Percentiles rank a stretch among this genome's conserved stretches.
Evolutionary conservation across 1,284 basidiomycete genomes (phyloP).

Genomic region (Naganishia sp.): DNA sequence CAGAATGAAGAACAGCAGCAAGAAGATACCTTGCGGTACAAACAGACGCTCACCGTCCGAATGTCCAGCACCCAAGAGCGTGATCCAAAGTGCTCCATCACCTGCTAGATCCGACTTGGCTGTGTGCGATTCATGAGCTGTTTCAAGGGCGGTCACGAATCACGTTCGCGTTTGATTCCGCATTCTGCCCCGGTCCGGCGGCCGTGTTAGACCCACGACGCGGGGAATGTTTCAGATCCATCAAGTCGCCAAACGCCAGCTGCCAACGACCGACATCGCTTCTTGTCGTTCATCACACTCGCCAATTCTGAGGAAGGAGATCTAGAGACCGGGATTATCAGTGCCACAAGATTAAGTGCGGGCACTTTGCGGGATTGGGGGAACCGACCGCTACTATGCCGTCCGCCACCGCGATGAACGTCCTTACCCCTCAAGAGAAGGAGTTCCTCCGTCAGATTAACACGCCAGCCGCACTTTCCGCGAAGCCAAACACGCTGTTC

Average conservation of each 20-base stretch:
- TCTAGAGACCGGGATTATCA: neutral
- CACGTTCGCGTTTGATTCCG: neutral
- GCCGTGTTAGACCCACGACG: neutral
- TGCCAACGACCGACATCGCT: neutral
- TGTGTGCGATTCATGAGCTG: too few relatives aligned
- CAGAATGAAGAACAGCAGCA: neutral
- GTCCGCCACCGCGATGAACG: conserved; percentile 17
- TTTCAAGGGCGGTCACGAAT: too few relatives aligned
- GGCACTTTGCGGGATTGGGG: neutral
- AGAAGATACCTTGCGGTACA: too few relatives aligned
- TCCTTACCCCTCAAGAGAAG: conserved; percentile 22
- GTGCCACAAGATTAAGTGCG: neutral
- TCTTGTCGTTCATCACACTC: neutral
- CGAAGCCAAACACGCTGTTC: conserved; percentile 27
- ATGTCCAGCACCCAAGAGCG: too few relatives aligned
- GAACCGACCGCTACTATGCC: neutral
- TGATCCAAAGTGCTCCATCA: too few relatives aligned
- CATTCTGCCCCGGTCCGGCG: neutral
- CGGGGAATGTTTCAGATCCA: conserved; percentile 16
- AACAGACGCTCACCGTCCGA: too few relatives aligned
- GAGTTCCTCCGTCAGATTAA: conserved; percentile 27
- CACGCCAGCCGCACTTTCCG: conserved; percentile 12
- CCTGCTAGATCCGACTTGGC: too few relatives aligned
- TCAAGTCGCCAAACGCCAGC: neutral
- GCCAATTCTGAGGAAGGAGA: neutral